Base-by-base conservation (phyloP, 768 basidiomycete species). In the Gautieria morchelliformis region DNA sequence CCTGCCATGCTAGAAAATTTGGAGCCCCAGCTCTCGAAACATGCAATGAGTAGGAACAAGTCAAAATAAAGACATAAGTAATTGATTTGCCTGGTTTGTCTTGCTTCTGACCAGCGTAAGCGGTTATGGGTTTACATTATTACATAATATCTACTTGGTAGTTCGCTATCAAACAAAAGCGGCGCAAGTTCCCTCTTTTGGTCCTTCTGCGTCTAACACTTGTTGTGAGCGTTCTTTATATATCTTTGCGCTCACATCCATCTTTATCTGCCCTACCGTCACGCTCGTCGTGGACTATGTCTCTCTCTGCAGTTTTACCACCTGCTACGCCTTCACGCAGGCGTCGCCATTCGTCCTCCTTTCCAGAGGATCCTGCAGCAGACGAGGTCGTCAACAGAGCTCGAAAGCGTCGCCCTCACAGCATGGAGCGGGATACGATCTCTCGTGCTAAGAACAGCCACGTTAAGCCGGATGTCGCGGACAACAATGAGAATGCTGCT, bases 341-440 rank as follows among this genome's bases (percentile, higher is more conserved):
- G n/a, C 56, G 59, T 24, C 59, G 59, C n/a, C 59, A 58, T 35
- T 60, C 59, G 17, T 20, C 59, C 11, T 58, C 59, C 12, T 58
- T 45, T 32, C 24, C 37, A n/a, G 59, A 58, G 37, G 59, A 60
- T 27, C 44, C n/a, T 22, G 44, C 57, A 39, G 33, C 58, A 49
- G 56, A 60, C 37, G 49, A 60, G 50, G 27, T 52, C 27, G 22
- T 41, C 39, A 12, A 42, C n/a, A 37, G 59, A 39, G 32, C 56
- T 48, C 57, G 56, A 33, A 56, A 58, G 42, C 33, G 56, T 39
- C 33, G 56, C 19, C 40, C 55, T n/a, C 41, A 48, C 30, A 47
- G 47, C 47, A 58, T 58, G 59, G 56, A 58, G 39, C 46, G 49
- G 11, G 35, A 45, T 33, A 58, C 10, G 17, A 27, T 52, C 50